These are phyloP conservation scores for Xerocomus nothofagi DNA, from an alignment of 1,284 basidiomycete genomes.

Conservation along the genomic window DNA sequence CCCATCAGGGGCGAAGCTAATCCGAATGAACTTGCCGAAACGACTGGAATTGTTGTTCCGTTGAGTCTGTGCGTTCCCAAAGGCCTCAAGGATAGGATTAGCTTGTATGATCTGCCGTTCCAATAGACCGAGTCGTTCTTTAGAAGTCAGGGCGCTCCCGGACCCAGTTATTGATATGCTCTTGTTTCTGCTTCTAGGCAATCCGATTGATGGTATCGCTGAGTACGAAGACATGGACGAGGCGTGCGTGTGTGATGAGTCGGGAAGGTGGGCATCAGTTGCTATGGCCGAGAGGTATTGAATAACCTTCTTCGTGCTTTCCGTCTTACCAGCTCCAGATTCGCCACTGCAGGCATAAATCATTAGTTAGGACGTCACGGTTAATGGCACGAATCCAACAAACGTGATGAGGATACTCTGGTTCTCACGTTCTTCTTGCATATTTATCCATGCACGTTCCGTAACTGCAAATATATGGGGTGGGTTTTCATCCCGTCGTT, in stretches of 20 bases:
- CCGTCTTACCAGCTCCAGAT: constrained; percentile 99
- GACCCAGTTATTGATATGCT: constrained; percentile 47
- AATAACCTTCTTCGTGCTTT: constrained; percentile 99
- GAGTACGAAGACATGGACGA: constrained; percentile 50
- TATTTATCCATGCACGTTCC: constrained; percentile 97
- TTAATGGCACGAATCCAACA: constrained; percentile 33
- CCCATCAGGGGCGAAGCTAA: constrained; percentile 91
- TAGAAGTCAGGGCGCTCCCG: constrained; percentile 51
- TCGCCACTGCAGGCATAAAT: constrained; percentile 67
- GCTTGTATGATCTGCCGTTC: constrained; percentile 98
- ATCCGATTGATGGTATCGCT: constrained; percentile 55
- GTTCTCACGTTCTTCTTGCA: constrained; percentile 96
- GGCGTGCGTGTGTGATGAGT: constrained; percentile 60
- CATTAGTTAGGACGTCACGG: constrained; percentile 1
- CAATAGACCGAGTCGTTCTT: constrained; percentile 80
- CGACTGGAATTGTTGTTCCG: constrained; percentile 99
- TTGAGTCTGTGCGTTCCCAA: constrained; percentile 98
- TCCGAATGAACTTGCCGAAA: constrained; percentile 97
- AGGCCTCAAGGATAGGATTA: constrained; percentile 97
- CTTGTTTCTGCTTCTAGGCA: constrained; percentile 54
- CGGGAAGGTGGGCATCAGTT: constrained; percentile 69
- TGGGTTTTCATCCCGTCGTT: constrained; percentile 91
- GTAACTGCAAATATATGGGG: constrained; percentile 98
- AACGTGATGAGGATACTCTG: constrained; percentile 98
- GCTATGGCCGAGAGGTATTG: constrained; percentile 99